Evolutionary conservation across 1,139 yeast species (phyloP).

Genomic region (Sugiyamaella neomexicana): DNA sequence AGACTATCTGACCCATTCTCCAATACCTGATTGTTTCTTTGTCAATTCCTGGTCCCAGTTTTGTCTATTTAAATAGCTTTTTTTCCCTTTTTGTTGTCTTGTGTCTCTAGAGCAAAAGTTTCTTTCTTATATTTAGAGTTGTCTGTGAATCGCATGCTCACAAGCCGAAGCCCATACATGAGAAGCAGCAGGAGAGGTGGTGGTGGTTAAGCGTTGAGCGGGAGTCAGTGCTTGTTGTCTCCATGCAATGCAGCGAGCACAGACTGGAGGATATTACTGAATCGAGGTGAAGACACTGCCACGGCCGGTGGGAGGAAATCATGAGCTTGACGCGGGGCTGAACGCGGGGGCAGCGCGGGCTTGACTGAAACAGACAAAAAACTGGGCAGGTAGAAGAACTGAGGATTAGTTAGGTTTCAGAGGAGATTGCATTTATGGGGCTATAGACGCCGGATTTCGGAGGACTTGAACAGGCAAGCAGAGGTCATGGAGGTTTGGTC

Average conservation of each 20-base stretch:
- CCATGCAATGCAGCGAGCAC: not conserved
- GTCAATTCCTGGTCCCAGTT: not conserved
- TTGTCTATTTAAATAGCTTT: not conserved
- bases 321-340: not conserved
- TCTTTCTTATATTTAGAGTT: not conserved
- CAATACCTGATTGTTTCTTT: not conserved
- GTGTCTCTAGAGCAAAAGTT: not conserved
- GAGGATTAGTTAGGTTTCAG: too few relatives aligned
- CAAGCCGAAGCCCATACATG: not conserved
- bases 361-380: too few relatives aligned
- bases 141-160: not conserved
- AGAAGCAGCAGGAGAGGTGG: not conserved
- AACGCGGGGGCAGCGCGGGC: too few relatives aligned
- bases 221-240: not conserved
- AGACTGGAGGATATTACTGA: conserved; percentile 10
- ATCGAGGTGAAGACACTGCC: not conserved
- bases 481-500: too few relatives aligned
- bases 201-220: not conserved
- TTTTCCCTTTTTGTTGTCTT: not conserved
- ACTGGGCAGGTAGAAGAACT: not conserved
- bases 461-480: too few relatives aligned
- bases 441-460: too few relatives aligned
- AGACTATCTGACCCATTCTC: not conserved
- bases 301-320: not conserved
- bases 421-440: too few relatives aligned